Conservation (phyloP, 2,329 filamentous ascomycete species). For the Polytolypa hystricis region DNA sequence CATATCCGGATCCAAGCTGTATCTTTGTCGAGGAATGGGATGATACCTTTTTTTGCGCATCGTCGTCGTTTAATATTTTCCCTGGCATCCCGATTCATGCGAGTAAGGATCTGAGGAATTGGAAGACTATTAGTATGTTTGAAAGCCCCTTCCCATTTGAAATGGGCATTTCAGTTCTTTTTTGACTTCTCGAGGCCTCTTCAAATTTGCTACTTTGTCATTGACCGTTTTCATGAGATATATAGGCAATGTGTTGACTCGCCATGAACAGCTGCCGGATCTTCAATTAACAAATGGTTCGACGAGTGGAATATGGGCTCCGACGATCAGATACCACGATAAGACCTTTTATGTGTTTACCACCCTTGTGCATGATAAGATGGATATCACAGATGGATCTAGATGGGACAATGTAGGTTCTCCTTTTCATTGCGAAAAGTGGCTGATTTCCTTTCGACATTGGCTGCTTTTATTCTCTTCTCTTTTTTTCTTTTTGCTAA, state of each 20-base stretch:
- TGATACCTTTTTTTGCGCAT: conserved; percentile 34
- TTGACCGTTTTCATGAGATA: neutral
- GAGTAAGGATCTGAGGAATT: conserved; percentile 34
- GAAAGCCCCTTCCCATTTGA: no score
- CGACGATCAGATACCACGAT: conserved; percentile 30
- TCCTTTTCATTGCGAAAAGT: no score
- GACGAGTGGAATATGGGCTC: conserved; percentile 31
- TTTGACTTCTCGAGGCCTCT: neutral
- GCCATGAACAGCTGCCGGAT: conserved; percentile 27
- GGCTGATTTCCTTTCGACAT: no score
- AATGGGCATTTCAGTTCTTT: no score
- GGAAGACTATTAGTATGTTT: conserved; percentile 24
- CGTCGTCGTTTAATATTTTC: conserved; percentile 36
- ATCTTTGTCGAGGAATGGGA: conserved; percentile 30
- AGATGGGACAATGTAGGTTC: conserved; percentile 29
- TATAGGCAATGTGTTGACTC: conserved; percentile 23
- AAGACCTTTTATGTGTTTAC: conserved; percentile 33
- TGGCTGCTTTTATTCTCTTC: no score
- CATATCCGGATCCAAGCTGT: conserved; percentile 36
- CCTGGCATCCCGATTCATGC: conserved; percentile 37
- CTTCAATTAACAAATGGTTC: conserved; percentile 23
- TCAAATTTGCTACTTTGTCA: no score
- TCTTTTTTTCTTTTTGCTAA: no score
- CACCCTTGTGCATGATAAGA: conserved; percentile 23
- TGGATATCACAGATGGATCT: conserved; percentile 15